Evolutionary conservation across 768 basidiomycete species (phyloP).

Genomic region (Cantharellus cinnabarinus): DNA sequence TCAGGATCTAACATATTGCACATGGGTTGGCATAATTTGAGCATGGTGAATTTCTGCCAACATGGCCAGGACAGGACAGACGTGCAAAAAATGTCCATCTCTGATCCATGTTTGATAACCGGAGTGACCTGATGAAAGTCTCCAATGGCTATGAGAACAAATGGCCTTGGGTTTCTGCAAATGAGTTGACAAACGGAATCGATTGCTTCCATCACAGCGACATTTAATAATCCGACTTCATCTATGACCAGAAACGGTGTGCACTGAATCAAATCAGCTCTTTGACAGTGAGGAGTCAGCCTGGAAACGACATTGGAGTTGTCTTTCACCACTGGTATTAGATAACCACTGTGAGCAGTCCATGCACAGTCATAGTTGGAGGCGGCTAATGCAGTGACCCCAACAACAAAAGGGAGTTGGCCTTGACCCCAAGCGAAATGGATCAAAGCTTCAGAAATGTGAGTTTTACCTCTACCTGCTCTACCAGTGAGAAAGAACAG

Average conservation of each 20-base stretch:
- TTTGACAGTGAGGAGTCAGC: conserved; percentile 13
- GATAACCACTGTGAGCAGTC: neutral
- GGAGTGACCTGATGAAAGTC: conserved; percentile 25
- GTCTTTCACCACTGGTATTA: neutral
- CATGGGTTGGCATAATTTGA: neutral
- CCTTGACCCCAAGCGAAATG: neutral
- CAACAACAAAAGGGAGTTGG: neutral
- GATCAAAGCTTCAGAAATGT: conserved; percentile 16
- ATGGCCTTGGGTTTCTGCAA: conserved; percentile 16
- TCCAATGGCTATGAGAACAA: no score
- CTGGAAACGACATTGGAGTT: conserved; percentile 11
- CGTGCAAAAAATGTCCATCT: neutral
- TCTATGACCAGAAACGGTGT: conserved; percentile 21
- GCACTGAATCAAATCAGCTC: conserved; percentile 18
- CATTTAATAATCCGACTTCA: conserved; percentile 25
- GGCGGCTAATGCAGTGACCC: neutral
- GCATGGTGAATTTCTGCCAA: neutral
- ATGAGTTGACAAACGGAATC: no score
- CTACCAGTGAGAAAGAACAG: conserved; percentile 21
- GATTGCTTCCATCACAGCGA: conserved; percentile 18
- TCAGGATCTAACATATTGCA: neutral
- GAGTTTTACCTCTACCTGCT: conserved; percentile 25
- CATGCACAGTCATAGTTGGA: neutral
- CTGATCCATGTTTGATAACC: conserved; percentile 15
- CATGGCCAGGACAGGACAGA: neutral